Conservation (phyloP, 345 rosid genomes). For the Eucalyptus pauciflora region DNA sequence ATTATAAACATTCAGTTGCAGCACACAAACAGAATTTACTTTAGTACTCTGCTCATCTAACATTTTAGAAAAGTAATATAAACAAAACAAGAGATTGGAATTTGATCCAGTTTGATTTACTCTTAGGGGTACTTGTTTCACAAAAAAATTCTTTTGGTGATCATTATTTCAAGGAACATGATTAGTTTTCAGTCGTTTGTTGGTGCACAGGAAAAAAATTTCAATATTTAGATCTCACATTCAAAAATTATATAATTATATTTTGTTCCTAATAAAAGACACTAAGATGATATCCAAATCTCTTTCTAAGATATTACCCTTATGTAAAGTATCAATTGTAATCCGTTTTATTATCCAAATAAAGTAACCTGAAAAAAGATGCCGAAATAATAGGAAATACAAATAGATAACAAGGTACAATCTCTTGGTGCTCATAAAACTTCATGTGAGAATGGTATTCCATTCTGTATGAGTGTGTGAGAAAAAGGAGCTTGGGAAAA, state of each 20-base stretch:
- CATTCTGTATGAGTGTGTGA: background rate
- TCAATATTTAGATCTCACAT: background rate
- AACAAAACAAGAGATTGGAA: background rate
- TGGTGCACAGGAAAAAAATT: background rate
- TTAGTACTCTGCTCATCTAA: background rate
- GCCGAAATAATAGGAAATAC: background rate
- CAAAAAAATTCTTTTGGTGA: background rate
- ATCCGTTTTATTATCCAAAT: background rate
- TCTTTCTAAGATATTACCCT: background rate
- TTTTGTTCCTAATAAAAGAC: background rate
- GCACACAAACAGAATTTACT: background rate
- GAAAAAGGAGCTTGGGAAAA: background rate
- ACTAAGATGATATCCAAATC: background rate
- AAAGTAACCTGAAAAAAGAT: background rate
- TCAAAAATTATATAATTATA: background rate
- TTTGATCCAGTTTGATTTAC: background rate
- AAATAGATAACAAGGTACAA: background rate
- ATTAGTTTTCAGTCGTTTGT: background rate
- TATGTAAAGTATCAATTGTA: background rate
- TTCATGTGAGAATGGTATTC: background rate
- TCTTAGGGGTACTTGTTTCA: background rate
- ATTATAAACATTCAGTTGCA: background rate
- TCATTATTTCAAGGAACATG: background rate
- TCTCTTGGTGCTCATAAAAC: background rate
- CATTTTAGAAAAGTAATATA: background rate